These are phyloP conservation scores for Eucalyptus decipiens DNA, from an alignment of 345 rosid species.

Conservation along the genomic window DNA sequence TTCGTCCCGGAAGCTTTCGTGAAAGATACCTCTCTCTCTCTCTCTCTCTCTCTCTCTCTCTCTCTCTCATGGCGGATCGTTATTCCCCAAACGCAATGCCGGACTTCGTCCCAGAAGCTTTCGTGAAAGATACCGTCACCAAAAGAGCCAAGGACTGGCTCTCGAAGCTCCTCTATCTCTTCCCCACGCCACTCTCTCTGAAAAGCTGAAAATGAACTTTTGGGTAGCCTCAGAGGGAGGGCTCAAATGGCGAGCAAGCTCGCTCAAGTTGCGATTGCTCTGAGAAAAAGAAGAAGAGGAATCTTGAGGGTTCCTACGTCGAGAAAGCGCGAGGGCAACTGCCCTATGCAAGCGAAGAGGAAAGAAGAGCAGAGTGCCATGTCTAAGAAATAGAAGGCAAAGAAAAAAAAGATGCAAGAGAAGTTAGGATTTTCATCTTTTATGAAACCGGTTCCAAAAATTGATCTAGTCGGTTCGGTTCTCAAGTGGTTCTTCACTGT, in stretches of 20 bases:
- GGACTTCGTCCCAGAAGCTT: background rate
- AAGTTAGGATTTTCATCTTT: no score
- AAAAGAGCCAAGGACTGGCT: conserved; percentile 1
- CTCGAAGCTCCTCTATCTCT: background rate
- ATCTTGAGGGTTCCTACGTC: accelerated
- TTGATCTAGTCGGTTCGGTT: no score
- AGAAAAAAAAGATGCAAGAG: no score
- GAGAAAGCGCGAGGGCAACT: no score
- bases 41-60: no score
- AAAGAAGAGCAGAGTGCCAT: no score
- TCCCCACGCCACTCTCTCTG: no score
- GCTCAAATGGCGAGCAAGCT: no score
- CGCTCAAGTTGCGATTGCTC: background rate
- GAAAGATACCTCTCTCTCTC: background rate
- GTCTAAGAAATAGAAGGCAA: accelerated
- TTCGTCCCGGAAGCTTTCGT: conserved; percentile 1
- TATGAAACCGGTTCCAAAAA: accelerated
- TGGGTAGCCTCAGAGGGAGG: accelerated
- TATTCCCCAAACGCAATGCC: conserved; percentile 24
- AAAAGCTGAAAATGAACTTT: background rate
- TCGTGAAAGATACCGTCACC: background rate
- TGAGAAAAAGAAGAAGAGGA: background rate
- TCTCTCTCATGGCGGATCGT: conserved; percentile 26
- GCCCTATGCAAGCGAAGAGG: no score
- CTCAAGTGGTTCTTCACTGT: no score